phyloP scores from a whole-genome alignment of 164 flowering plant species.

The Echeveria elegans region DNA sequence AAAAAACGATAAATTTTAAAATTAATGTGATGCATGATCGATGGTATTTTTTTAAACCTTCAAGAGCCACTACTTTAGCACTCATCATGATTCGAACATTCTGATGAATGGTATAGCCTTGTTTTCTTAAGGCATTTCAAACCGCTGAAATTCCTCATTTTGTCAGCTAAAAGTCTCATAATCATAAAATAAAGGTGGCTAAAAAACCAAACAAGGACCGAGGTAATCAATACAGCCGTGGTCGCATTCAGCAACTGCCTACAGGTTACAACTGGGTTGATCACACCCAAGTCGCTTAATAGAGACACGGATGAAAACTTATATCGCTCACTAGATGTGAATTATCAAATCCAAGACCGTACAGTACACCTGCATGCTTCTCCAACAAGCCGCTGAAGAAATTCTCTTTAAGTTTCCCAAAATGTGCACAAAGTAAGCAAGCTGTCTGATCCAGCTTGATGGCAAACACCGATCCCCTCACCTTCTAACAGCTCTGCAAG shows the following conservation, averaged over 20 bases:
- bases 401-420: slow-evolving; percentile 24
- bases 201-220: neutral
- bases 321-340: neutral
- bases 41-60: too few species aligned
- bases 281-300: neutral
- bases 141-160: too few species aligned
- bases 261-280: neutral
- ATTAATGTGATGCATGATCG: too few species aligned
- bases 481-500: slow-evolving; percentile 28
- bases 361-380: slow-evolving; percentile 25
- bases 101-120: too few species aligned
- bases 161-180: neutral
- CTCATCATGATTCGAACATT: too few species aligned
- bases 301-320: neutral
- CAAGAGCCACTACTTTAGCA: too few species aligned
- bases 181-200: neutral
- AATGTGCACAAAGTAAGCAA: slow-evolving; percentile 26
- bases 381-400: slow-evolving; percentile 28
- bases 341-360: slow-evolving; percentile 23
- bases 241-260: neutral
- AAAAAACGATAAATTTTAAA: too few species aligned
- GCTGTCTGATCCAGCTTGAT: slow-evolving; percentile 35
- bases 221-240: neutral
- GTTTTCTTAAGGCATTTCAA: too few species aligned
- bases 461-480: slow-evolving; percentile 29